Evolutionary conservation across 768 basidiomycete genomes (phyloP).

Genomic region (Naganishia randhawae): DNA sequence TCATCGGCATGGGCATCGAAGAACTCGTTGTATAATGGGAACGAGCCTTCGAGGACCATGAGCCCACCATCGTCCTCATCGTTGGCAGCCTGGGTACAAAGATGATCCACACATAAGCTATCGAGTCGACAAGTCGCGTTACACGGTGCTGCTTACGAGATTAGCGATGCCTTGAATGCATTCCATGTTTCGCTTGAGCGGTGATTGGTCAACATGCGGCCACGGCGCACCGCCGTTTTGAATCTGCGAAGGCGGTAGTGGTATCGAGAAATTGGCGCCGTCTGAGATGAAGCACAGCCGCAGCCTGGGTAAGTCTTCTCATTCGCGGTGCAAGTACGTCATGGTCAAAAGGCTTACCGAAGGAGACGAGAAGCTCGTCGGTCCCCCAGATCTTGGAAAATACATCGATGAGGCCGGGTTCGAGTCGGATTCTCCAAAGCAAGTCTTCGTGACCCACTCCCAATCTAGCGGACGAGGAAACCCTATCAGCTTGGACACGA

Average conservation of each 20-base stretch:
- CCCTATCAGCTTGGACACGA: slow-evolving; percentile 31
- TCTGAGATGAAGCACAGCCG: slow-evolving; percentile 4
- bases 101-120: too few relatives aligned
- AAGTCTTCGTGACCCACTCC: slow-evolving; percentile 45
- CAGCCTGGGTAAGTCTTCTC: slow-evolving; percentile 7
- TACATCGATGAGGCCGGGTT: slow-evolving; percentile 42
- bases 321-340: not conserved
- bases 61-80: slow-evolving; percentile 52
- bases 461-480: slow-evolving; percentile 30
- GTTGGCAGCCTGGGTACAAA: slow-evolving; percentile 42
- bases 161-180: slow-evolving; percentile 46
- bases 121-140: too few relatives aligned
- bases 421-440: slow-evolving; percentile 45
- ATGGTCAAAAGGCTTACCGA: slow-evolving; percentile 33
- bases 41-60: slow-evolving; percentile 50
- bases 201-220: slow-evolving; percentile 48
- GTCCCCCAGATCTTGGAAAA: slow-evolving; percentile 50
- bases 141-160: too few relatives aligned
- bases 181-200: slow-evolving; percentile 32
- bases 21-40: slow-evolving; percentile 45
- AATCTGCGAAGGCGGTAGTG: slow-evolving; percentile 37
- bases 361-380: slow-evolving; percentile 41
- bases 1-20: slow-evolving; percentile 45
- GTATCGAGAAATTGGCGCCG: slow-evolving; percentile 42
- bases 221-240: slow-evolving; percentile 36